Percentiles rank a stretch among this genome's conserved stretches.
Conservation (phyloP, 140 eudicot genomes). For the Senecio squalidus region DNA sequence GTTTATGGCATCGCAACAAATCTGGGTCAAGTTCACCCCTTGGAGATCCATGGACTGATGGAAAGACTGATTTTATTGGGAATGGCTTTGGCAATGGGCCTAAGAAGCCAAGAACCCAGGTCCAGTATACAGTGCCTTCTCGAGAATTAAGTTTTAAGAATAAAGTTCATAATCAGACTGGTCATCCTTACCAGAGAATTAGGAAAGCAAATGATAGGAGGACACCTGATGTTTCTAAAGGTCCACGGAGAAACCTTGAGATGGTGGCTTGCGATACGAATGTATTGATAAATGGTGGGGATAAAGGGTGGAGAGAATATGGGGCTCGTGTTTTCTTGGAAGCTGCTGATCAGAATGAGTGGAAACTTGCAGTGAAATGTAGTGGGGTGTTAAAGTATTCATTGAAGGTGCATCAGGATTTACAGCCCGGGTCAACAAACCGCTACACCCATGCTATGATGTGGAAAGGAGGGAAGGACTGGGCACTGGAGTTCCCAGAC, state of each 20-base stretch:
- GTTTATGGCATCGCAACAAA: conserved; percentile 31
- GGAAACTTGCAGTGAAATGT: conserved; percentile 75
- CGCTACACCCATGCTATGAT: conserved; percentile 94
- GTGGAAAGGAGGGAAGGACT: conserved; percentile 98
- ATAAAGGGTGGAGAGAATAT: conserved; percentile 82
- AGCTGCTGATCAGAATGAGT: conserved; percentile 66
- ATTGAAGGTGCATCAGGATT: conserved; percentile 57
- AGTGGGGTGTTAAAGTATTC: conserved; percentile 60
- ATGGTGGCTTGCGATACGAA: conserved; percentile 67
- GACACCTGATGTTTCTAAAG: conserved; percentile 35
- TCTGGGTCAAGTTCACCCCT: conserved; percentile 16
- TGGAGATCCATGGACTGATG: conserved; percentile 40
- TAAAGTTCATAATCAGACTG: conserved; percentile 33
- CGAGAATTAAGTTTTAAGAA: conserved; percentile 38
- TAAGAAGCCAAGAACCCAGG: conserved; percentile 83
- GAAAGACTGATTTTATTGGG: conserved; percentile 37
- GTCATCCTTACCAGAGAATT: conserved; percentile 55
- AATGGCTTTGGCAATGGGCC: conserved; percentile 63
- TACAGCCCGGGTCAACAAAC: conserved; percentile 78
- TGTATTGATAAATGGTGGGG: conserved; percentile 61
- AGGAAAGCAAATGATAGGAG: conserved; percentile 73
- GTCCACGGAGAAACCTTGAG: conserved; percentile 52
- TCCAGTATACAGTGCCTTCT: conserved; percentile 65
- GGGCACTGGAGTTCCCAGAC: conserved; percentile 87
- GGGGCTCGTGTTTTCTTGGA: conserved; percentile 75